Evolutionary conservation across 202 grass and related monocot species (phyloP).

Genomic region (Schoenoplectus triqueter): DNA sequence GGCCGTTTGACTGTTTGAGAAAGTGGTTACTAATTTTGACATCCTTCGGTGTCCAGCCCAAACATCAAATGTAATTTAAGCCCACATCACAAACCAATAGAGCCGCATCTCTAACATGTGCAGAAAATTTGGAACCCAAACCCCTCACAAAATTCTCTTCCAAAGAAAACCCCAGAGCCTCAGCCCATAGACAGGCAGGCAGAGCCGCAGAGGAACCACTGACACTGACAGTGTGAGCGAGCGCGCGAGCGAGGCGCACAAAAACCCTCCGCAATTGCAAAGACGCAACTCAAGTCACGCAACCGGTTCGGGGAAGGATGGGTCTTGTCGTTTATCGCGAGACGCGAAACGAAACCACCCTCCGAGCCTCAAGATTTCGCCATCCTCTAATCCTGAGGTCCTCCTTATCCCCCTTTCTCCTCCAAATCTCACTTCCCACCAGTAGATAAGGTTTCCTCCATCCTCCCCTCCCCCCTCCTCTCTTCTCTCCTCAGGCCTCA

Average conservation of each 20-base stretch:
- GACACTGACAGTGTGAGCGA: too few relatives aligned
- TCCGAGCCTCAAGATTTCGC: slow-evolving; percentile 47
- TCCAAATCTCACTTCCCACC: slow-evolving; percentile 34
- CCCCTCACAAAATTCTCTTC: neutral
- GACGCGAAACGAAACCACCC: slow-evolving; percentile 28
- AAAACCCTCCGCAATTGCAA: too few relatives aligned
- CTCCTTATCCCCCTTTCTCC: slow-evolving; percentile 42
- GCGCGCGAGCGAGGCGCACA: too few relatives aligned
- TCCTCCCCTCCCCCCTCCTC: slow-evolving; percentile 38
- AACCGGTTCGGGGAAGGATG: too few relatives aligned
- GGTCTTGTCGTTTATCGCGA: slow-evolving; percentile 13
- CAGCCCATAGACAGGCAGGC: too few relatives aligned
- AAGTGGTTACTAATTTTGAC: too few relatives aligned
- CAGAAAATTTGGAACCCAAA: slow-evolving; percentile 46
- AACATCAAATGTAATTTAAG: neutral
- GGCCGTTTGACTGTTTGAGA: too few relatives aligned
- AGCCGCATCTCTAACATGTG: neutral
- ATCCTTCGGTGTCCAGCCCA: neutral
- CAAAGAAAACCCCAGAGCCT: too few relatives aligned
- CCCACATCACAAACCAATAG: too few relatives aligned
- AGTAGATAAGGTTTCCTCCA: slow-evolving; percentile 48
- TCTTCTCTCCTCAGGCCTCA: neutral
- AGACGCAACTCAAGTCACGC: neutral
- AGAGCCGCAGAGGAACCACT: too few relatives aligned
- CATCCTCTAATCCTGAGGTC: slow-evolving; percentile 49